These are phyloP conservation scores for Cerrena zonata DNA, from an alignment of 1,284 basidiomycete species.

Conservation along the genomic window DNA sequence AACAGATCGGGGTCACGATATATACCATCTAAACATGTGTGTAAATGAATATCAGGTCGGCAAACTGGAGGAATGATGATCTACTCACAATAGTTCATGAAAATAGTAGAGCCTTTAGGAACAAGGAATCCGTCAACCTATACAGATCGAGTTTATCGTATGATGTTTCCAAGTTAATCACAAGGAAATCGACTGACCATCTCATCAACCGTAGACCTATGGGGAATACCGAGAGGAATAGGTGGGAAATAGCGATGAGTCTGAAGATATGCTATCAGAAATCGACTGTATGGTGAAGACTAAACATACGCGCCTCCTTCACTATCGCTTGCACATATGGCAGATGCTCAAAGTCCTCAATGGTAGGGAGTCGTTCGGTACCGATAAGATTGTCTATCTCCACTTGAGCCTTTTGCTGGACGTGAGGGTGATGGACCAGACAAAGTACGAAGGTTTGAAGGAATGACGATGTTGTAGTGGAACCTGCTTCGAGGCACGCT, in stretches of 20 bases:
- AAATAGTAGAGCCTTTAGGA: conserved; percentile 4
- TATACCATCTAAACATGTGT: background rate
- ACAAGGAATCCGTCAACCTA: conserved; percentile 3
- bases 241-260: conserved; percentile 2
- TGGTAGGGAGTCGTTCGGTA: conserved; percentile 24
- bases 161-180: no score
- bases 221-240: background rate
- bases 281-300: no score
- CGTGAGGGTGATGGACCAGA: conserved; percentile 25
- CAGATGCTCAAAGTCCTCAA: conserved; percentile 27
- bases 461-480: conserved; percentile 23
- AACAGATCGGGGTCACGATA: conserved; percentile 4
- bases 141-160: no score
- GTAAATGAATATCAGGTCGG: background rate
- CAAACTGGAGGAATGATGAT: no score
- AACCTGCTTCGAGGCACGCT: conserved; percentile 19
- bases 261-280: no score
- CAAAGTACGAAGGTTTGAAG: conserved; percentile 24
- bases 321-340: conserved; percentile 32
- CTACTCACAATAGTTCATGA: conserved; percentile 6
- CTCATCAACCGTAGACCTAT: conserved; percentile 1
- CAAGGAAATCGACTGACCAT: no score
- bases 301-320: conserved; percentile 31
- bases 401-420: conserved; percentile 26
- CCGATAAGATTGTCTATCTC: conserved; percentile 36